phyloP scores from a whole-genome alignment of 2,329 filamentous ascomycete genomes.

The Neonectria sp. region DNA sequence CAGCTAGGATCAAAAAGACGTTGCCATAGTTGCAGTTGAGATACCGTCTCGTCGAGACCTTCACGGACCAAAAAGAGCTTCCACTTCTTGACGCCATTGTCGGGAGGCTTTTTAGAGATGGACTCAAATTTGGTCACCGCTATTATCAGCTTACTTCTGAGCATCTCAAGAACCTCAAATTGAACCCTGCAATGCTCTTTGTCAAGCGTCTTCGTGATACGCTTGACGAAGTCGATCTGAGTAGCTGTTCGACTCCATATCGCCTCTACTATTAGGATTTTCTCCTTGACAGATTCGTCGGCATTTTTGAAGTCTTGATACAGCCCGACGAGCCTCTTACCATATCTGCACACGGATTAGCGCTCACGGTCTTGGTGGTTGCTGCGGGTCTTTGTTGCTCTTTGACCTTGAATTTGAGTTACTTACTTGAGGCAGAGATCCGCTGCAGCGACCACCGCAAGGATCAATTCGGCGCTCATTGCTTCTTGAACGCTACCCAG shows the following conservation, averaged over 20 bases:
- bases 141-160: constrained; percentile 15
- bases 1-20: constrained; percentile 38
- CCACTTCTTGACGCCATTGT: constrained; percentile 21
- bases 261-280: constrained; percentile 15
- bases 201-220: constrained; percentile 6
- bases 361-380: background rate
- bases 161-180: constrained; percentile 27
- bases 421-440: constrained; percentile 5
- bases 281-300: constrained; percentile 18
- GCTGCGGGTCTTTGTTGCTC: background rate
- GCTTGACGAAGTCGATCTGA: constrained; percentile 25
- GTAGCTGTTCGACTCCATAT: constrained; percentile 14
- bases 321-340: background rate
- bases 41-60: constrained; percentile 35
- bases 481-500: background rate
- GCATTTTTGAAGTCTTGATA: constrained; percentile 21
- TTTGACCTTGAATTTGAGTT: background rate
- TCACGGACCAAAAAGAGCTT: constrained; percentile 35
- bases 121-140: constrained; percentile 9
- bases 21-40: constrained; percentile 45
- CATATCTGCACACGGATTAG: background rate
- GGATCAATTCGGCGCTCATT: background rate
- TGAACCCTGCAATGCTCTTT: constrained; percentile 26
- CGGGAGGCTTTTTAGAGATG: background rate
- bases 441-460: background rate